These are phyloP conservation scores for Lepidopterella palustris DNA, from an alignment of 495 filamentous ascomycete genomes.

Conservation along the genomic window DNA sequence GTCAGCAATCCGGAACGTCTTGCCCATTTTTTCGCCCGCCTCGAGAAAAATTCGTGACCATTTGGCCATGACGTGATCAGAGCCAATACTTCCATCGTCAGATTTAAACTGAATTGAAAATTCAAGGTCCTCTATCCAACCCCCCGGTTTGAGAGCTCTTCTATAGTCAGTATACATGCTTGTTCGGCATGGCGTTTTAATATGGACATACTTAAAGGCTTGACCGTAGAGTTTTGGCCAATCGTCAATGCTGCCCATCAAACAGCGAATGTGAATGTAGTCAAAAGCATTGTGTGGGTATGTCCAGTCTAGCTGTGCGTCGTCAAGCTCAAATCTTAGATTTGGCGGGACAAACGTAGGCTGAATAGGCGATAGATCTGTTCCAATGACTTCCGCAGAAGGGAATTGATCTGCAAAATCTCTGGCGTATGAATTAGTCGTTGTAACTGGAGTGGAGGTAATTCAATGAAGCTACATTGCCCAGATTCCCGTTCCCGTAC, in stretches of 20 bases:
- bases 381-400: constrained; percentile 22
- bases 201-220: constrained; percentile 13
- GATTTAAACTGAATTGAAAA: constrained; percentile 17
- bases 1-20: constrained; percentile 18
- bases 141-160: constrained; percentile 29
- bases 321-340: constrained; percentile 50
- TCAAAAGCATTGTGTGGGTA: constrained; percentile 52
- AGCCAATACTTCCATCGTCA: constrained; percentile 7
- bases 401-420: constrained; percentile 15
- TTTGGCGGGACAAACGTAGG: constrained; percentile 43
- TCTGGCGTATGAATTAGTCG: not conserved
- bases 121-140: constrained; percentile 31
- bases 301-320: constrained; percentile 48
- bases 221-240: constrained; percentile 45
- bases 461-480: constrained; percentile 8
- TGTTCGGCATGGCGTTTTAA: not conserved
- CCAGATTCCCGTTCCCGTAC: constrained; percentile 20
- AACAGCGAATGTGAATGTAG: constrained; percentile 55
- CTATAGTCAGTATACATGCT: not conserved
- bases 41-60: constrained; percentile 19
- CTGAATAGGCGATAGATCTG: constrained; percentile 35
- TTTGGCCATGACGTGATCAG: constrained; percentile 8
- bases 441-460: not conserved
- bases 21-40: constrained; percentile 27
- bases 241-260: constrained; percentile 53